These are phyloP conservation scores for Backusella tarrabulga DNA, from an alignment of 192 early-diverging fungal genomes.

Conservation along the genomic window DNA sequence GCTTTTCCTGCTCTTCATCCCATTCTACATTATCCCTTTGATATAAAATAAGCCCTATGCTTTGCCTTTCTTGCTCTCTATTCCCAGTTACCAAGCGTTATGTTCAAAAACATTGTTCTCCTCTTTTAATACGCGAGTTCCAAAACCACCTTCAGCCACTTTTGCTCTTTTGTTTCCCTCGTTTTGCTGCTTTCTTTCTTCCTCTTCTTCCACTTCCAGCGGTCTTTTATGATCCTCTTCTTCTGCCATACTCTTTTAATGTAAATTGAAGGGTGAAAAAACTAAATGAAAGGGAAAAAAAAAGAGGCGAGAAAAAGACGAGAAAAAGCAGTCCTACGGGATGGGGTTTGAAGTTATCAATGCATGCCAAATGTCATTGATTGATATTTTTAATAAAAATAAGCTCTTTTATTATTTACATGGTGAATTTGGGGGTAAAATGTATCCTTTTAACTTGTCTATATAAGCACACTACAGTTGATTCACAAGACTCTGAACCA, in stretches of 20 bases:
- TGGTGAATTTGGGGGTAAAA: neutral
- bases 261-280: neutral
- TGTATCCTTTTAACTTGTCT: neutral
- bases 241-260: neutral
- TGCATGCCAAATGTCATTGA: neutral
- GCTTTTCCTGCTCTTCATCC: slow-evolving; percentile 77
- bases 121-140: slow-evolving; percentile 70
- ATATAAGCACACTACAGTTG: slow-evolving; percentile 5
- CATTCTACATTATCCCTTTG: slow-evolving; percentile 93
- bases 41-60: neutral
- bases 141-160: slow-evolving; percentile 50
- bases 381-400: neutral
- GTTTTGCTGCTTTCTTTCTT: neutral
- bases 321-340: neutral
- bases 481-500: slow-evolving; percentile 26
- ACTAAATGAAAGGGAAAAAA: neutral
- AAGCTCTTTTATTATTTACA: neutral
- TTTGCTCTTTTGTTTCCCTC: neutral
- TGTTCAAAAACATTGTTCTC: slow-evolving; percentile 80
- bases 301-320: neutral
- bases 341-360: neutral
- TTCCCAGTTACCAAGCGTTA: slow-evolving; percentile 83
- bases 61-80: neutral
- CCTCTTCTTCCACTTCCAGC: slow-evolving; percentile 15
- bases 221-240: slow-evolving; percentile 31